phyloP scores from a whole-genome alignment of 139 green algal genomes.

The Auxenochlorella protothecoides region DNA sequence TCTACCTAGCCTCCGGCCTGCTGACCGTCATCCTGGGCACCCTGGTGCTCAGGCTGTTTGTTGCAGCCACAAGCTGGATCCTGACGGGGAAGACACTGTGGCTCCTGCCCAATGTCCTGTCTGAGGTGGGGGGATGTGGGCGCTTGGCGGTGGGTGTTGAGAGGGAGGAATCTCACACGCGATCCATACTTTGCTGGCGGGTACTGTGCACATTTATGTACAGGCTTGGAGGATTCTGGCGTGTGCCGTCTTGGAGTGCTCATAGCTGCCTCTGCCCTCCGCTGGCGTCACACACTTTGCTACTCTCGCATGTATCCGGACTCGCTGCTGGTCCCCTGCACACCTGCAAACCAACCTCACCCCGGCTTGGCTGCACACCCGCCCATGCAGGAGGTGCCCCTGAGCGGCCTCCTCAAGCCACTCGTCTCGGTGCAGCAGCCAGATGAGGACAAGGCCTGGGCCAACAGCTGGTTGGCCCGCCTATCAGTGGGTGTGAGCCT shows the following conservation, averaged over 20 bases:
- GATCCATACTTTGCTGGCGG: too few species aligned
- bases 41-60: constrained; percentile 34
- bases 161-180: too few species aligned
- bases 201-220: too few species aligned
- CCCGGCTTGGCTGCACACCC: not conserved
- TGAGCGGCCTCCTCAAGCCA: constrained; percentile 40
- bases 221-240: too few species aligned
- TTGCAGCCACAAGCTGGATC: constrained; percentile 51
- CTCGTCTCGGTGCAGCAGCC: constrained; percentile 23
- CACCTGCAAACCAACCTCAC: too few species aligned
- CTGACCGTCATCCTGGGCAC: constrained; percentile 31
- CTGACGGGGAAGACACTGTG: constrained; percentile 53
- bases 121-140: constrained; percentile 42
- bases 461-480: constrained; percentile 5
- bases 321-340: too few species aligned
- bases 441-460: constrained; percentile 8
- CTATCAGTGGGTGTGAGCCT: not conserved
- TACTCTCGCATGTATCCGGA: too few species aligned
- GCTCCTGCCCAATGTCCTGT: constrained; percentile 74
- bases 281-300: too few species aligned
- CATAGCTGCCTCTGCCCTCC: too few species aligned
- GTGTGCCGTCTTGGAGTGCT: too few species aligned
- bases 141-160: not conserved
- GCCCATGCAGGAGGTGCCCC: constrained; percentile 21
- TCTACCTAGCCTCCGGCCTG: constrained; percentile 53